Evolutionary conservation across 1,284 basidiomycete genomes (phyloP), one percentile per base, ranked within the genome.

Genomic region (Salmacisia buchloeana): DNA sequence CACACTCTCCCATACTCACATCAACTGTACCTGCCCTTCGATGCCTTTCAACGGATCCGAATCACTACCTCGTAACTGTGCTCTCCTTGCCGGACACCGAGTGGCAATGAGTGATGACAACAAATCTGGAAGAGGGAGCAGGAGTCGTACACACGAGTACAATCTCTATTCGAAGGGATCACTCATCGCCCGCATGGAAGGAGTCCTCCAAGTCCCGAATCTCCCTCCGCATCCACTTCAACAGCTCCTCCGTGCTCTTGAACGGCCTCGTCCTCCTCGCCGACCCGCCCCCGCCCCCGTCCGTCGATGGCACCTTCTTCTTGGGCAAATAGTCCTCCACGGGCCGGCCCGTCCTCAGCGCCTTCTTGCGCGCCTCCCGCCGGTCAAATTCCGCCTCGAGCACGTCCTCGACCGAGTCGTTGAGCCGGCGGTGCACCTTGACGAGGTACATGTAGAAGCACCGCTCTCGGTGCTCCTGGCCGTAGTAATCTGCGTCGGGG

Each of bases 401-500:
- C 3, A 54, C 49, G 13, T 54, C 27, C 27, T 54, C 49, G 1
- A 54, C 49, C 25, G 49, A 54, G 27, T 27, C 13, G 4, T 54
- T 27, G 29, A 54, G 31, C 5, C 49, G 49, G 13, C 49, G 49
- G 18, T 54, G 49, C 18, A 7, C 12, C 12, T 54, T 27, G 18
- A 27, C 7, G 13, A 54, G 27, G 49, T 33, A 54, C 29, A 9
- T 10, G 49, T 54, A 54, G 13, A 31, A 54, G 49, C 34, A 54
- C 31, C 49, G 49, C 34, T 54, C 49, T 7, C 49, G 49, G 5
- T 54, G 49, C 29, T 54, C 49, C 12, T 54, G 29, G 49, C 49
- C 49, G 49, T 15, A 27, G 29, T 54, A 54, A 18, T 27, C 34
- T n/a, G 31, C 34, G 29, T 31, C 49, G 2, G 15, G 25, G 29